phyloP scores from a whole-genome alignment of 306 rosid species.

The Canavalia gladiata region DNA sequence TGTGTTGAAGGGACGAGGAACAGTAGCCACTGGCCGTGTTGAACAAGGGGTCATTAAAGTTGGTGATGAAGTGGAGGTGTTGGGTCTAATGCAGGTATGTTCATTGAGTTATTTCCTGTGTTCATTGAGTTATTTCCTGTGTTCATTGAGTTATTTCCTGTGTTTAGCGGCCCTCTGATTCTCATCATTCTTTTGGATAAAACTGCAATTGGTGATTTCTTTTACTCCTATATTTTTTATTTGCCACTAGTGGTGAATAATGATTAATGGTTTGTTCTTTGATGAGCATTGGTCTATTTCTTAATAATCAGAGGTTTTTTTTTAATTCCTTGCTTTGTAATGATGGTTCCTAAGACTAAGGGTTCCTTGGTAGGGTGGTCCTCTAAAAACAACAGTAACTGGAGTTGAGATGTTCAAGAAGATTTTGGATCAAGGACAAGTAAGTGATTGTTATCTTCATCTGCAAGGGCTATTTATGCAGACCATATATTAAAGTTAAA shows the following conservation, averaged over 20 bases:
- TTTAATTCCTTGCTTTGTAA: background rate
- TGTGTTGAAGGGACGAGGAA: conserved; percentile 91
- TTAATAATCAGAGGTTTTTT: background rate
- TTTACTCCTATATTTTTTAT: conserved; percentile 25
- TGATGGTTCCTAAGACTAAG: conserved; percentile 41
- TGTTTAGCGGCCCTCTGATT: conserved; percentile 16
- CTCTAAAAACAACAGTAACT: conserved; percentile 88
- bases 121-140: too few relatives aligned
- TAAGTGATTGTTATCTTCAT: conserved; percentile 56
- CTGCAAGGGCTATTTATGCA: conserved; percentile 22
- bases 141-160: conserved; percentile 9
- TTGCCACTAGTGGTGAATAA: conserved; percentile 5
- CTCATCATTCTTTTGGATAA: conserved; percentile 35
- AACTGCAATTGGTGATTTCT: conserved; percentile 10
- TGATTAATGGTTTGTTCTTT: conserved; percentile 28
- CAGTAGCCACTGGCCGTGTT: conserved; percentile 98
- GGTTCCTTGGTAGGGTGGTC: conserved; percentile 69
- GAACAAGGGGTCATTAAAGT: conserved; percentile 93
- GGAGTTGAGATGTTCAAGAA: conserved; percentile 99
- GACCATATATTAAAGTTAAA: conserved; percentile 19
- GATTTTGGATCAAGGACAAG: conserved; percentile 95
- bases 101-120: background rate
- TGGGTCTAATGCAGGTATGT: conserved; percentile 90
- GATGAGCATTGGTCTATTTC: conserved; percentile 25
- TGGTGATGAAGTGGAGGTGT: conserved; percentile 95